Evolutionary conservation across 2,329 filamentous ascomycete species (phyloP), one percentile per base, ranked within the genome.

Genomic region (Fusarium albosuccineum): DNA sequence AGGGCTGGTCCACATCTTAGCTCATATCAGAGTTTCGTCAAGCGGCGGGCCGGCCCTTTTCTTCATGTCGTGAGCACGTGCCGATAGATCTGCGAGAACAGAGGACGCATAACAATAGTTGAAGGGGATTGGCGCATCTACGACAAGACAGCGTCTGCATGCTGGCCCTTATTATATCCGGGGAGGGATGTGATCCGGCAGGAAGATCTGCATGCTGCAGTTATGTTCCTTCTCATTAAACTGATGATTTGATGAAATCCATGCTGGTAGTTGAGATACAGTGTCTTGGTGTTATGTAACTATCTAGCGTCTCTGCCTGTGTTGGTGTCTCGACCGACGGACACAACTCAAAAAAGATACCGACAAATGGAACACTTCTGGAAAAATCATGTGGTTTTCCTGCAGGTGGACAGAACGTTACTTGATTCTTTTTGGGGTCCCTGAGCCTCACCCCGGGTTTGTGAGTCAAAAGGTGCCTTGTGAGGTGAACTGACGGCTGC

Each of bases 11-110:
- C 33, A 49, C 46, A 36, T 17, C n/a, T 49, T 36, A n/a, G 27
- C 11, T 48, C 36, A 33, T 30, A 61, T 55, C 56, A 70, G 37
- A 60, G 60, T 71, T 67, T 69, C 45, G 52, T 62, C 49, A 57
- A 57, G 55, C 45, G 42, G 58, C 70, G 70, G 70, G 66, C 68
- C 59, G 70, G 58, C 42, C 70, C 70, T 69, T 61, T 68, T 56
- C 44, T 58, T 54, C 49, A 44, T 58, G 9, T 56, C 13, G 17
- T 42, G 45, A 57, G 49, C 62, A 69, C 56, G 51, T 54, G 55
- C 34, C 33, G 9, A n/a, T 7, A 27, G 17, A 34, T 44, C 17
- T 10, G 30, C 17, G 33, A 37, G 39, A 51, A 13, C 17, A 50
- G 34, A 51, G 34, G 22, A 39, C 36, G 51, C 22, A 33, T 52